Evolutionary conservation across 2,329 filamentous ascomycete species (phyloP), one percentile per base, ranked within the genome.

Genomic region (Aureobasidium sp.): DNA sequence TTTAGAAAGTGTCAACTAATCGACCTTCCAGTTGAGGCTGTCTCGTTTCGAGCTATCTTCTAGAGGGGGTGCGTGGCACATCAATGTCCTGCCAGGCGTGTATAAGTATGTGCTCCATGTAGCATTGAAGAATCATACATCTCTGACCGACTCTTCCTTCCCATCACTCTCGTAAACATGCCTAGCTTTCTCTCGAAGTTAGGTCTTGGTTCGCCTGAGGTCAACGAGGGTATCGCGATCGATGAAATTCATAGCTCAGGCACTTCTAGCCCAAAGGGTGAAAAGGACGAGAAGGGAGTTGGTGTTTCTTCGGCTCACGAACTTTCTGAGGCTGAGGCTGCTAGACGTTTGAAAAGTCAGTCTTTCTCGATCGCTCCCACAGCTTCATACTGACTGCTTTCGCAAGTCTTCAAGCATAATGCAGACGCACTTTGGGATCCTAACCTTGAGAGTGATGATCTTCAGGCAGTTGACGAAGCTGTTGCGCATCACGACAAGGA

Each of bases 391-490:
- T 54, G 16, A 54, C 10, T 30, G 25, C 15, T n/a, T 54, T 4
- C 16, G 5, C 50, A n/a, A 54, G 50, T 42, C 6, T 54, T 54
- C 37, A 54, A 54, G 37, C 25, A 42, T 2, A 54, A 54, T 42
- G 50, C 50, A 16, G 36, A 59, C 16, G 55, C 55, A 30, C 44
- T 48, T 29, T 59, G 42, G 42, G 55, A 59, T 15, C 55, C 55
- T 7, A 59, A 59, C 45, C 42, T 59, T 37, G 42, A 47, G 25
- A 48, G 34, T n/a, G 42, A 59, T 25, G 55, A 37, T 27, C 32
- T 59, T 16, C 82, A 86, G 63, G 78, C 85, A 60, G 73, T 83
- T 58, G 81, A 83, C 64, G 82, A 86, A 63, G 77, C 80, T 47
- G 83, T 81, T 27, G 75, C 85, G 45, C 79, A 78, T 3, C 76